Conservation (phyloP, 352 stramenopile genomes). For the Pythium rishiriense region DNA sequence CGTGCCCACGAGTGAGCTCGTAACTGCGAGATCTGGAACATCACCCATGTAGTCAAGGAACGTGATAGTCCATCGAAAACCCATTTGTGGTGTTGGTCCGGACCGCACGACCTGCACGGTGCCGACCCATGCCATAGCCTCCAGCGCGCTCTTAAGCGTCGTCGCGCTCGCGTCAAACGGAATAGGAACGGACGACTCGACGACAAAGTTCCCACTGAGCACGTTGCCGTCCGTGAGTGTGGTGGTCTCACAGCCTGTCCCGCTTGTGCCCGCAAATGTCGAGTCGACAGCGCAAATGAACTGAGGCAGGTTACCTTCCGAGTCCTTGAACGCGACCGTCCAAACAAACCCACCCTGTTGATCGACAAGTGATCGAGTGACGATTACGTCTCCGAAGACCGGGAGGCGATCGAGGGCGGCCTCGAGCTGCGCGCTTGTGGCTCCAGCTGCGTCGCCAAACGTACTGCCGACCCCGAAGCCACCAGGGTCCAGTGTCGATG, state of each 20-base stretch:
- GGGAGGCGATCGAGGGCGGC: conserved; percentile 52
- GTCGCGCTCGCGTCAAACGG: conserved; percentile 50
- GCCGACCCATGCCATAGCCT: conserved; percentile 64
- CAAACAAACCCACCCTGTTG: conserved; percentile 71
- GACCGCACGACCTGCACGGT: conserved; percentile 60
- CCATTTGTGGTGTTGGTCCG: conserved; percentile 48
- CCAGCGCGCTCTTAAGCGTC: conserved; percentile 46
- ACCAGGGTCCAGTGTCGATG: conserved; percentile 49
- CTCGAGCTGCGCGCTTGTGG: conserved; percentile 47
- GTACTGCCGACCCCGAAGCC: conserved; percentile 51
- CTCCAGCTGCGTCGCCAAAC: conserved; percentile 42
- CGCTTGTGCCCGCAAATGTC: conserved; percentile 30
- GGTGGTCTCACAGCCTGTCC: conserved; percentile 46
- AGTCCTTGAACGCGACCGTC: conserved; percentile 74
- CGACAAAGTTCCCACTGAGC: conserved; percentile 65
- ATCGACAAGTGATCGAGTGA: conserved; percentile 63
- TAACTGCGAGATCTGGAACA: conserved; percentile 52
- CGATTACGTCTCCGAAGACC: conserved; percentile 61
- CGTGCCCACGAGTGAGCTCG: conserved; percentile 65
- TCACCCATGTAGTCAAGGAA: conserved; percentile 76
- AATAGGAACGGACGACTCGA: conserved; percentile 64
- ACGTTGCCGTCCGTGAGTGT: conserved; percentile 79
- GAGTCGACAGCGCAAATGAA: conserved; percentile 68
- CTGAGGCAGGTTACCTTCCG: conserved; percentile 61
- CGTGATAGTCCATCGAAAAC: conserved; percentile 76